phyloP scores from a whole-genome alignment of 345 rosid genomes.

The Pistacia integerrima region DNA sequence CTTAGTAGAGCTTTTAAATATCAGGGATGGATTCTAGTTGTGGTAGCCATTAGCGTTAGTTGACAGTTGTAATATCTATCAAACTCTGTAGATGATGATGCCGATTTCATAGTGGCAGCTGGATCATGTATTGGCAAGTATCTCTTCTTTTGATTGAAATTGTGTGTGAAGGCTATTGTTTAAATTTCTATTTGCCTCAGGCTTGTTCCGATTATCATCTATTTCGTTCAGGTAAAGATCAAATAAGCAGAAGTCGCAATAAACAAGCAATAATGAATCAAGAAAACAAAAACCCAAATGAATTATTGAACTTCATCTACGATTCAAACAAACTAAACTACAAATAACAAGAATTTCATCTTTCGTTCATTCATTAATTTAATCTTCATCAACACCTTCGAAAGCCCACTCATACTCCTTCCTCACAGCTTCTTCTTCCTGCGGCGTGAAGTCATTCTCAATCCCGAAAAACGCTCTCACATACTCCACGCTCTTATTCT shows the following conservation, averaged over 20 bases:
- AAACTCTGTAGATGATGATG: constrained; percentile 1
- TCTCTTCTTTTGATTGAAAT: background rate
- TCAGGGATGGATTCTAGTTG: constrained; percentile 1
- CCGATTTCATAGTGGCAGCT: background rate
- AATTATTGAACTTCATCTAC: too few relatives aligned
- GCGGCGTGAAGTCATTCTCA: constrained; percentile 38
- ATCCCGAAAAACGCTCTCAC: constrained; percentile 42
- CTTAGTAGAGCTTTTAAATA: background rate
- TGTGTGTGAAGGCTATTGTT: background rate
- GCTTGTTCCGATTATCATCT: too few relatives aligned
- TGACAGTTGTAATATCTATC: background rate
- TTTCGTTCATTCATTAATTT: background rate
- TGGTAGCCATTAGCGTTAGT: constrained; percentile 9
- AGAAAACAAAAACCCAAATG: too few relatives aligned
- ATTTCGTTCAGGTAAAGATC: too few relatives aligned
- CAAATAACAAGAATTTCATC: background rate
- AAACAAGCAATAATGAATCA: background rate
- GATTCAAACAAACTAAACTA: too few relatives aligned
- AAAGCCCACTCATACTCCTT: constrained; percentile 36
- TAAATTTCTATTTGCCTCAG: background rate
- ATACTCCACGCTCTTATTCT: constrained; percentile 44
- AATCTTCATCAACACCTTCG: constrained; percentile 28
- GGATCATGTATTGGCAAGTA: background rate
- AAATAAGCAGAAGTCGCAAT: too few relatives aligned
- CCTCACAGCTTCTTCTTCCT: constrained; percentile 35